Conservation (phyloP, 768 basidiomycete genomes). For the Cantharellus anzutake region DNA sequence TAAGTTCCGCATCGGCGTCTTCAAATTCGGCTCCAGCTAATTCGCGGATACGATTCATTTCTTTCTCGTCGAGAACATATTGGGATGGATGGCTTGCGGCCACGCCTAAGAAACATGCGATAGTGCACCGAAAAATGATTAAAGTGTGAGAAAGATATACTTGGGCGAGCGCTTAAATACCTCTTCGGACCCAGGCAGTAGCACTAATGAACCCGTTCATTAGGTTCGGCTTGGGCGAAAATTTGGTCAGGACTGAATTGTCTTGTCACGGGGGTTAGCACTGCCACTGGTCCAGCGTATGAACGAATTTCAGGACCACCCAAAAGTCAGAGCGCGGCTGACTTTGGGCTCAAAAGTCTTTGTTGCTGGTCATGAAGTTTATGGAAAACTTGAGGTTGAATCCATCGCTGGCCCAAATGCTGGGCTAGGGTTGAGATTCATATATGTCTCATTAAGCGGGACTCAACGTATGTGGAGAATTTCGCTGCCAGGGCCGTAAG, state of each 20-base stretch:
- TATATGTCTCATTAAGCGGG: constrained; percentile 62
- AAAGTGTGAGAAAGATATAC: constrained; percentile 1
- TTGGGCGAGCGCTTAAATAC: too few relatives aligned
- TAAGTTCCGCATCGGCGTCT: constrained; percentile 71
- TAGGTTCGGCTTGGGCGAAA: neutral
- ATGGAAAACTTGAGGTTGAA: constrained; percentile 67
- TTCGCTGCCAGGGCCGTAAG: too few relatives aligned
- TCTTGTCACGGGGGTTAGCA: too few relatives aligned
- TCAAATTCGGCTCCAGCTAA: constrained; percentile 78
- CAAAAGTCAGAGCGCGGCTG: constrained; percentile 55
- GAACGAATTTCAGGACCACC: constrained; percentile 64
- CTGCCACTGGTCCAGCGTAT: too few relatives aligned
- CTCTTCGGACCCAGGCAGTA: neutral
- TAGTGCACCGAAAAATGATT: constrained; percentile 36
- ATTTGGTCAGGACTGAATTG: neutral
- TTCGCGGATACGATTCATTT: constrained; percentile 75
- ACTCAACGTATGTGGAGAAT: constrained; percentile 35
- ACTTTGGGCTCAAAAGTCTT: constrained; percentile 38
- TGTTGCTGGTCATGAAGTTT: constrained; percentile 44
- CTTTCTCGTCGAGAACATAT: constrained; percentile 79
- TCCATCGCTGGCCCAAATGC: constrained; percentile 42
- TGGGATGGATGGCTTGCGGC: constrained; percentile 57
- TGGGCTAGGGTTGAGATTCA: constrained; percentile 46
- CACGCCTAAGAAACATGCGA: constrained; percentile 32
- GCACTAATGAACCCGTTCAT: neutral